phyloP scores from a whole-genome alignment of 345 rosid species.

The Citrus sp. region DNA sequence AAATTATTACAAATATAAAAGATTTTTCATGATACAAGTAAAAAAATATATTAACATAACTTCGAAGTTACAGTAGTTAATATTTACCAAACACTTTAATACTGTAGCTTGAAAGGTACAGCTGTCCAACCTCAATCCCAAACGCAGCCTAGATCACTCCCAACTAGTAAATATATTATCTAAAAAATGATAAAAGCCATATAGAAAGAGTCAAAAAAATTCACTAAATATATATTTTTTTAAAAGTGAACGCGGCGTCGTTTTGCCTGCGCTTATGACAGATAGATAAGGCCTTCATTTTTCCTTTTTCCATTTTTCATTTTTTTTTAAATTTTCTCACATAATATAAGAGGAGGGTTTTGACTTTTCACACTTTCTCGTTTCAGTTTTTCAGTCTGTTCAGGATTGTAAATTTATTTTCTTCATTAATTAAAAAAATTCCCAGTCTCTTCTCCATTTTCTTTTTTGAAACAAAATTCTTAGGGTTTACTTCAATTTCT shows the following conservation, averaged over 20 bases:
- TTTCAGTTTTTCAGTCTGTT: constrained; percentile 4
- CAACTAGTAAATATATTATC: not conserved
- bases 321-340: not conserved
- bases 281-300: not conserved
- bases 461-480: not conserved
- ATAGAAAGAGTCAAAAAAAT: not conserved
- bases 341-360: not conserved
- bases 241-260: not conserved
- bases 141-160: no score
- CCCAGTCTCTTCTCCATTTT: not conserved
- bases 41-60: no score
- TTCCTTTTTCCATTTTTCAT: not conserved
- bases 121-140: fast-evolving
- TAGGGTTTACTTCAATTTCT: constrained; percentile 3
- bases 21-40: no score
- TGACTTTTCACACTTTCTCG: constrained; percentile 1
- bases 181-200: not conserved
- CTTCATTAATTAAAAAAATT: no score
- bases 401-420: not conserved
- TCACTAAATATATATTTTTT: no score
- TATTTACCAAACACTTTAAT: no score
- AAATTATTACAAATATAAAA: no score
- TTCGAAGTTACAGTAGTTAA: fast-evolving
- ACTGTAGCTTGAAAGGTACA: fast-evolving
- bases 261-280: not conserved